Evolutionary conservation across 176 grass and related monocot genomes (phyloP), one percentile per base, ranked within the genome.

Genomic region (Microstegium vimineum): DNA sequence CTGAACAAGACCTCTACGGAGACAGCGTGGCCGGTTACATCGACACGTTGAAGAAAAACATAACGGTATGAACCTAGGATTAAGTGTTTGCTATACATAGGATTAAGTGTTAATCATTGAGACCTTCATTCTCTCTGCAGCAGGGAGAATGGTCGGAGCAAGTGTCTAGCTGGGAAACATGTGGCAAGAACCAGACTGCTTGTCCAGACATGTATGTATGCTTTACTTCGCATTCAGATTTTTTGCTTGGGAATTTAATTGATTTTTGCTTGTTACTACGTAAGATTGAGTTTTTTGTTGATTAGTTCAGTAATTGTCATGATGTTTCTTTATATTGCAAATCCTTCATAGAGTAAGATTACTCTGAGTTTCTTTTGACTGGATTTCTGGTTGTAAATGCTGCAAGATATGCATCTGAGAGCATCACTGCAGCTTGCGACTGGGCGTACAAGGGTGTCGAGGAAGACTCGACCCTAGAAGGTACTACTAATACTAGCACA

Each of bases 181-280:
- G 92, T 68, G 56, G 61, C 68, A 79, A 49, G 32, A 82, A 82
- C 77, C 78, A 79, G 28, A 81, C 73, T 22, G 71, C 81, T 20
- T 94, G 92, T 43, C 89, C 89, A 12, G 89, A 94, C 73, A 87
- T 68, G 92, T 94, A 87, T 62, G 92, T 89, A 76, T 65, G 80
- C 1, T 6, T 27, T 68, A 0, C 41, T 59, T 28, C 37, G 16
- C 2, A 54, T 30, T 20, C 14, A 34, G 26, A 33, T 6, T 6
- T 15, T 3, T 10, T 20, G 12, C 0, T 27, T 34, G 23, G 5
- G 13, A 5, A 34, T 52, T 42, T 37, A 8, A 6, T 56, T 38
- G 8, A 40, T 20, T 81, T 57, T 66, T 43, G 26, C 3, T 1
- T 0, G 20, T 8, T 42, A 1, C 20, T 4, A 0, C 4, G 4